Percentiles rank a stretch among this genome's conserved stretches.
phyloP scores from a whole-genome alignment of 2,329 filamentous ascomycete genomes.

The Helminthosporium solani region DNA sequence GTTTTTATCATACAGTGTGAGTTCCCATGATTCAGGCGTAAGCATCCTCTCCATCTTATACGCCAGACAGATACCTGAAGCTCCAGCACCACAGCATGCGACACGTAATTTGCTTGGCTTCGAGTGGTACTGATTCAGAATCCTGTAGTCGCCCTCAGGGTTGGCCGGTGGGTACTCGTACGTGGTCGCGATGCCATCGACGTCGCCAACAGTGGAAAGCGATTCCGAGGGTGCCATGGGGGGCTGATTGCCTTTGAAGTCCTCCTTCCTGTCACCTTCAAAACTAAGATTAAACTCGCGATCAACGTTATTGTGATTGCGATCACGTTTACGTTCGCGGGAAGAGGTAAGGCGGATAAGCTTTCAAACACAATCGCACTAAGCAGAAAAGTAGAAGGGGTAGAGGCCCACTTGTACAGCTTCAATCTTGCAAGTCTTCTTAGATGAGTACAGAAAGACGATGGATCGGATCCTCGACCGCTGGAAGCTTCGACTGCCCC shows the following conservation, averaged over 20 bases:
- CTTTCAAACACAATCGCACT: slow-evolving; percentile 8
- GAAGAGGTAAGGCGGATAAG: slow-evolving; percentile 4
- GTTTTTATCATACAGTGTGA: slow-evolving; percentile 36
- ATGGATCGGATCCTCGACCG: too few relatives aligned
- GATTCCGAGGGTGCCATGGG: slow-evolving; percentile 34
- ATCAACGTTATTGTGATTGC: background rate
- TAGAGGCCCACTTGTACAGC: too few relatives aligned
- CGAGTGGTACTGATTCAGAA: slow-evolving; percentile 37
- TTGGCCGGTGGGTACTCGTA: slow-evolving; percentile 35
- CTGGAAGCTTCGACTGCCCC: too few relatives aligned
- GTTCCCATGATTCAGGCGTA: slow-evolving; percentile 29
- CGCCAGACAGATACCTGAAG: slow-evolving; percentile 33
- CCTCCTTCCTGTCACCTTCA: too few relatives aligned
- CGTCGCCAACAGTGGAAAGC: slow-evolving; percentile 32
- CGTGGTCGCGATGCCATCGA: slow-evolving; percentile 26
- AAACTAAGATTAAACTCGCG: too few relatives aligned
- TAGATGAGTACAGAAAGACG: too few relatives aligned
- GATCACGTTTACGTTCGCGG: too few relatives aligned
- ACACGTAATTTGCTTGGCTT: slow-evolving; percentile 34
- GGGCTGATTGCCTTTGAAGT: background rate
- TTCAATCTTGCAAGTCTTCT: too few relatives aligned
- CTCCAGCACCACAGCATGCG: slow-evolving; percentile 31
- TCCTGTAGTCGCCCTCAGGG: slow-evolving; percentile 30
- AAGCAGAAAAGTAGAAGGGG: too few relatives aligned
- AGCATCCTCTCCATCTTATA: slow-evolving; percentile 40